phyloP scores from a whole-genome alignment of 306 rosid genomes.

The Trifolium fragiferum region DNA sequence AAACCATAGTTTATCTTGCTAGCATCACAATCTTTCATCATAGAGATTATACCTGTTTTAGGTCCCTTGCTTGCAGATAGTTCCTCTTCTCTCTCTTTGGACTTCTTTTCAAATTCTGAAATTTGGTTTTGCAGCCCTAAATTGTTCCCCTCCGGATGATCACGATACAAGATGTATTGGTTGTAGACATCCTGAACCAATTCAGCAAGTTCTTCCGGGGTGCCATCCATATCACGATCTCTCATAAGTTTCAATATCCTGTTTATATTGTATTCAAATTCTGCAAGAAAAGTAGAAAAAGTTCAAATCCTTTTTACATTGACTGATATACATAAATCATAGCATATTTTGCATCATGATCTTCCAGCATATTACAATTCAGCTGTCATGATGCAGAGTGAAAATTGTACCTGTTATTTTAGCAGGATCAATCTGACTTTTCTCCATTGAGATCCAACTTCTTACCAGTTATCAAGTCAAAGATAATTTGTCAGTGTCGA shows the following conservation, averaged over 20 bases:
- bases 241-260: slow-evolving; percentile 69
- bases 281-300: slow-evolving; percentile 54
- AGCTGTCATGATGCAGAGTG: slow-evolving; percentile 25
- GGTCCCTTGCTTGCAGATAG: slow-evolving; percentile 18
- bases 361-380: slow-evolving; percentile 27
- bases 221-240: slow-evolving; percentile 56
- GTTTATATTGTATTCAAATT: slow-evolving; percentile 60
- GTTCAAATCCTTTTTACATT: slow-evolving; percentile 36
- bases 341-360: slow-evolving; percentile 23
- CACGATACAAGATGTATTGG: slow-evolving; percentile 43
- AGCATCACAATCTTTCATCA: too few species aligned
- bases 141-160: too few species aligned
- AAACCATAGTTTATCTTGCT: slow-evolving; percentile 28
- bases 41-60: too few species aligned
- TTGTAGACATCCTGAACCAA: slow-evolving; percentile 73
- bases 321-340: slow-evolving; percentile 15
- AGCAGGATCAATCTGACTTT: slow-evolving; percentile 63
- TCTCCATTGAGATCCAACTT: slow-evolving; percentile 9
- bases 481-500: neutral
- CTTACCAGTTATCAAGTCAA: slow-evolving; percentile 44
- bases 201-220: slow-evolving; percentile 51
- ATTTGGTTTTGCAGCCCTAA: too few species aligned
- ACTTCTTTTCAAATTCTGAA: too few species aligned
- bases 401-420: slow-evolving; percentile 62
- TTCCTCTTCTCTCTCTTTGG: too few species aligned